phyloP scores from a whole-genome alignment of 345 rosid species.

The Boechera stricta region DNA sequence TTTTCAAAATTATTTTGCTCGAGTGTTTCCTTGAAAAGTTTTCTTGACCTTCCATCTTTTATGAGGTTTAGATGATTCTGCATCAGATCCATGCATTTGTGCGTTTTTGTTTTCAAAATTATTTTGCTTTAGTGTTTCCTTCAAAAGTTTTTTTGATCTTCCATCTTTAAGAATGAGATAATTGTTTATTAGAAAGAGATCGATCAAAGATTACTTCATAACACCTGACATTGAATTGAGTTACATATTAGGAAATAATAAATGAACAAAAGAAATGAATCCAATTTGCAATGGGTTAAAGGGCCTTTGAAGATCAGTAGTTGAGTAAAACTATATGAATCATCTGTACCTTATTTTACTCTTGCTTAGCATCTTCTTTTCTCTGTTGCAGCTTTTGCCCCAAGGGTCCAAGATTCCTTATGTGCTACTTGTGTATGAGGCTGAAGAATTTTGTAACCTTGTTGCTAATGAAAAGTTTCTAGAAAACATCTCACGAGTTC shows the following conservation, averaged over 20 bases:
- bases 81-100: too few relatives aligned
- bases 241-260: neutral
- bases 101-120: slow-evolving; percentile 1
- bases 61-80: too few relatives aligned
- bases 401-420: slow-evolving; percentile 57
- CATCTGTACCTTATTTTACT: neutral
- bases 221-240: neutral
- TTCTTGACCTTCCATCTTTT: too few relatives aligned
- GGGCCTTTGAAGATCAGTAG: too few relatives aligned
- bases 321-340: neutral
- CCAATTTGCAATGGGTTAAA: neutral
- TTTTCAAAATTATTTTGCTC: too few relatives aligned
- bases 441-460: slow-evolving; percentile 86
- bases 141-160: neutral
- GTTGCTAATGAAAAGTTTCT: slow-evolving; percentile 57
- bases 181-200: neutral
- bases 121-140: neutral
- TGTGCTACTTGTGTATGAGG: slow-evolving; percentile 66
- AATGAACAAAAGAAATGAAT: neutral
- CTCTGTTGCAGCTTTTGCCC: slow-evolving; percentile 56
- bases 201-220: neutral
- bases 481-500: slow-evolving; percentile 63
- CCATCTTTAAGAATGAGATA: slow-evolving; percentile 4
- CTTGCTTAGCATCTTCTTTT: slow-evolving; percentile 32
- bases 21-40: too few relatives aligned